Evolutionary conservation across 495 filamentous ascomycete genomes (phyloP), one percentile per base, ranked within the genome.

Genomic region (Filosporella fistucella): DNA sequence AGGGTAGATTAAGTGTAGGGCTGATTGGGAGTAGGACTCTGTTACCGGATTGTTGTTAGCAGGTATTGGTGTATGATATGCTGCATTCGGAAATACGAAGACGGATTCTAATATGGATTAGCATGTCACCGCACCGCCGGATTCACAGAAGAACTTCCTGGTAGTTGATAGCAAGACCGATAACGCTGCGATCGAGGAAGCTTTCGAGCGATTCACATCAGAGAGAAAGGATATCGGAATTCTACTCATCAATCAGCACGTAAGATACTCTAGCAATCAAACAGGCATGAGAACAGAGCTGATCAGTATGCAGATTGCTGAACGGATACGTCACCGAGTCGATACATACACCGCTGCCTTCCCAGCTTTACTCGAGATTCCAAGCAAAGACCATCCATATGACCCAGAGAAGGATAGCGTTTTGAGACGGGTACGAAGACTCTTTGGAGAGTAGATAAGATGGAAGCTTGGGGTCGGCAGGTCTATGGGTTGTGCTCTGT

Each of bases 331-430:
- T 52, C 77, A 89, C 64, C 78, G 80, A 34, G 73, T 89, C 53
- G 85, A 89, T 57, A 76, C 74, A 14, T 86, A 85, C 65, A 86
- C 80, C 8, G 78, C 81, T 17, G 86, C 86, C 3, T 89, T 89
- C 65, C 85, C 85, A 14, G 69, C 82, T 17, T 60, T 89, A 42
- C 82, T 99, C 49, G 94, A 99, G 69, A 97, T 97, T 47, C 94
- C 94, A 23, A 95, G 89, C 71, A 99, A 99, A 74, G 93, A 99
- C 63, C 93, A 99, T 59, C 93, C 93, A 7, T 99, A 97, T 58
- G 94, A 99, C 56, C 93, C 93, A 0, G 93, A 99, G 70, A 99
- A 99, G 73, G 93, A 99, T 67, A 97, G 90, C 63, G 93, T 99
- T 28, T 62, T 97, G 66, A 86, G 88, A 65, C 78, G 93, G 57